Evolutionary conservation across 1,284 basidiomycete species (phyloP), one percentile per base, ranked within the genome.

Genomic region (Tylopilus sp.): DNA sequence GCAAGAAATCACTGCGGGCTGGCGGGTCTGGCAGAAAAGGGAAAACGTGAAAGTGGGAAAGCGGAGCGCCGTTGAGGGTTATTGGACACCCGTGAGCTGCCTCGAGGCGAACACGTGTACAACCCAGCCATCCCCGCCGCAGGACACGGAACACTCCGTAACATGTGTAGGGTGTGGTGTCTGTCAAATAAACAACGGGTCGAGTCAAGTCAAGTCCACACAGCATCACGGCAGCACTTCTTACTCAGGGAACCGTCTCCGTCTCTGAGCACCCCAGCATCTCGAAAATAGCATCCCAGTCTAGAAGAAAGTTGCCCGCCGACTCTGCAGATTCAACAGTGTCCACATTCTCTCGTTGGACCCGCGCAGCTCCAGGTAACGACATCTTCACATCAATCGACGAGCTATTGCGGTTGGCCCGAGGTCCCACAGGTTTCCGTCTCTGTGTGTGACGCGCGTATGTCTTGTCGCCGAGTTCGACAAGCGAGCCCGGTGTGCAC

Each of bases 261-360:
- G 23, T 15, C 10, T 51, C 26, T 18, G 52, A 55, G 35, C 50
- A 59, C 23, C 45, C 62, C 31, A 65, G 40, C 19, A 65, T 26
- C n/a, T 68, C 60, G 33, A 69, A 65, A 49, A 70, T 68, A n/a
- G 34, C 49, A 41, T 70, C 69, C 68, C 68, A 70, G 43, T 70
- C 67, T 13, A 70, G 56, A 28, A 56, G 66, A 30, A 59, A 60
- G 30, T 58, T 52, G 29, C 52, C 48, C 1, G 60, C 56, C 10
- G 61, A 51, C 16, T n/a, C n/a, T n/a, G n/a, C n/a, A n/a, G n/a
- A n/a, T n/a, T n/a, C n/a, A n/a, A n/a, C n/a, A n/a, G n/a, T n/a
- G n/a, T 45, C 43, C 2, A 55, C 50, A 36, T 53, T 30, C 11
- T 52, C 49, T 28, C 44, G 43, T 31, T 26, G 43, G 11, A 38